Evolutionary conservation across 1,284 basidiomycete species (phyloP), one percentile per base, ranked within the genome.

Genomic region (Ustilago bromivora): DNA sequence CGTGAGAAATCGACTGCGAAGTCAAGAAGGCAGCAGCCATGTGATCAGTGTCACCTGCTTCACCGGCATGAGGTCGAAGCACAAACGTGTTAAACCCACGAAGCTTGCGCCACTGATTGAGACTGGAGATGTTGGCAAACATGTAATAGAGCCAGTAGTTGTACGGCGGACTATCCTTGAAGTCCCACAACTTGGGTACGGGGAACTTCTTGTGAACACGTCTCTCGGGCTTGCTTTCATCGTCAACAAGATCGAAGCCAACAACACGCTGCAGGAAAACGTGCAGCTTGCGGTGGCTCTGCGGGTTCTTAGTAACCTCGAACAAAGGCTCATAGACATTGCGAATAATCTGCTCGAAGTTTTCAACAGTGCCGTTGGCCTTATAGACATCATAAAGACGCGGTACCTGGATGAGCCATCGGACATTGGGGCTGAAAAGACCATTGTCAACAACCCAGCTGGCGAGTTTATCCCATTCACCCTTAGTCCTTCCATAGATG

Each of bases 381-480:
- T 97, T 98, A 90, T 97, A 99, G 23, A 99, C 91, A 81, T 97
- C 93, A 88, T 99, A 99, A 71, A 99, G 87, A 2, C 97, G 92
- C 3, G 97, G 97, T 13, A 99, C 90, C 87, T 99, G 97, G 80
- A 99, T 93, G 59, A 99, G 90, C 97, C 97, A 99, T 59, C 97
- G 91, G 38, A 99, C 94, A 84, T 99, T 99, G 86, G 98, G 95
- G 9, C 95, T 98, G 86, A 91, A 94, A 13, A 99, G 89, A 86
- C 95, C 94, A 88, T 98, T 91, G 85, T 94, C 90, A 83, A 98
- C 91, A 60, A 99, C 92, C 97, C 97, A 99, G 88, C 92, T 92
- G 8, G 97, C 96, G 6, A 99, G 89, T 85, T 98, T 98, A 88
- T 99, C 97, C 97, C 97, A 99, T 88, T 99, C 97, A 72, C 91